Base-by-base conservation (phyloP, 2,329 filamentous ascomycete genomes). In the Botrytis medusae region DNA sequence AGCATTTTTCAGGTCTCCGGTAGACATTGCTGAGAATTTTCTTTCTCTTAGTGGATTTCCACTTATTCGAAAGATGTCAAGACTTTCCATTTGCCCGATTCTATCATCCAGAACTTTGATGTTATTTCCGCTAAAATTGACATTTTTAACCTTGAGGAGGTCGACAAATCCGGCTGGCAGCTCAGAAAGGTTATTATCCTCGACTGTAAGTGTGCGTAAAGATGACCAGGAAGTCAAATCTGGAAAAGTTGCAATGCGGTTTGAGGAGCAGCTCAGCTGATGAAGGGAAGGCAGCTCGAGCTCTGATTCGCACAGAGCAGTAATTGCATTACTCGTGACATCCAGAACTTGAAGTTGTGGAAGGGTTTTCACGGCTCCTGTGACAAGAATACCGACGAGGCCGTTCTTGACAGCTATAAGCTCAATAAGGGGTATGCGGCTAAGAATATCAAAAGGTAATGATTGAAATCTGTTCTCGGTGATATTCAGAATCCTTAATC, bases 11-110 rank as follows among this genome's bases (percentile, higher is more conserved):
- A 98, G 84, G 71, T 96, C 92, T 22, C 94, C 92, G 0, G 93
- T 94, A 34, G 88, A 87, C 83, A 97, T 93, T 0, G 89, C 92
- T 22, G 95, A 85, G 77, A 96, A 94, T 80, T 94, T 97, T 80
- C 92, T 94, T 80, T 98, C 94, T 22, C 93, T 88, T 22, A 99
- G 84, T 0, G 96, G 96, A 79, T 99, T 99, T n/a, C 94, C 94
- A 61, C 90, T 91, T 46, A 99, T 85, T 7, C 91, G 90, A 60
- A 98, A 87, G 80, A 91, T 91, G 32, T 90, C 87, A 16, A 99
- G 84, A 62, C 84, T 90, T 9, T 93, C 89, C 94, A 98, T 97
- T 40, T 89, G 84, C 8, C 91, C 92, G 73, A 98, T 89, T 76
- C 90, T 90, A 0, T 93, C 87, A 44, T 96, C 93, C 12, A 99